Conservation (phyloP, 2,329 filamentous ascomycete species). For the Davidsoniella neocaledoniae region DNA sequence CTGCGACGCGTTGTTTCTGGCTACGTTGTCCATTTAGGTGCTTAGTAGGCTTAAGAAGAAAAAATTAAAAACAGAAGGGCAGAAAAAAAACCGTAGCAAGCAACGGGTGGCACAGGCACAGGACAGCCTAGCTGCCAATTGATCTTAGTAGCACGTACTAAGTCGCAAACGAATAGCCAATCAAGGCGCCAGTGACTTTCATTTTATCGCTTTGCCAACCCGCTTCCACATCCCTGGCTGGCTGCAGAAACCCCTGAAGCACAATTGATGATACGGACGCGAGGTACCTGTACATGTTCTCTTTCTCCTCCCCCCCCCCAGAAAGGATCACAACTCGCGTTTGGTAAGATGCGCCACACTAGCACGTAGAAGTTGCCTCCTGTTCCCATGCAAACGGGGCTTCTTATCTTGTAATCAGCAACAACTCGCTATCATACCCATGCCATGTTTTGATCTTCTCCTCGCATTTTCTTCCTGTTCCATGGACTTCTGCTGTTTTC, state of each 20-base stretch:
- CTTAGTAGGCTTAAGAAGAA: too few relatives aligned
- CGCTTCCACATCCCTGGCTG: conserved; percentile 4
- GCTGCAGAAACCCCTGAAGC: conserved; percentile 8
- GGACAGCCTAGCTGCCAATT: conserved; percentile 1
- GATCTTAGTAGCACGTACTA: conserved; percentile 1
- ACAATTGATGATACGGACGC: neutral
- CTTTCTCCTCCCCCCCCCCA: neutral
- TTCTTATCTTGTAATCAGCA: neutral
- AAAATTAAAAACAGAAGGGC: neutral
- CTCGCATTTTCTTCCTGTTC: neutral
- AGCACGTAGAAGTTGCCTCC: neutral
- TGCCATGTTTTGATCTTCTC: conserved; percentile 1
- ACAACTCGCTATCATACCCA: neutral
- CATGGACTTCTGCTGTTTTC: neutral
- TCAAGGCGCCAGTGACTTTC: neutral
- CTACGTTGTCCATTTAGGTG: neutral
- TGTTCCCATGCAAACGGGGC: conserved; percentile 5
- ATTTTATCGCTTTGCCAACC: conserved; percentile 8
- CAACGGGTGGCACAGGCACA: neutral
- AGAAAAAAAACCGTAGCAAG: neutral
- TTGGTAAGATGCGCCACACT: conserved; percentile 4
- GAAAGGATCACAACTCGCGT: neutral
- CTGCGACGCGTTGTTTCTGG: conserved; percentile 5
- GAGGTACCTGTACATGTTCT: conserved; percentile 3
- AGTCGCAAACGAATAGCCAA: conserved; percentile 3